Evolutionary conservation across 345 rosid genomes (phyloP).

Genomic region (Cardiospermum halicacabum): DNA sequence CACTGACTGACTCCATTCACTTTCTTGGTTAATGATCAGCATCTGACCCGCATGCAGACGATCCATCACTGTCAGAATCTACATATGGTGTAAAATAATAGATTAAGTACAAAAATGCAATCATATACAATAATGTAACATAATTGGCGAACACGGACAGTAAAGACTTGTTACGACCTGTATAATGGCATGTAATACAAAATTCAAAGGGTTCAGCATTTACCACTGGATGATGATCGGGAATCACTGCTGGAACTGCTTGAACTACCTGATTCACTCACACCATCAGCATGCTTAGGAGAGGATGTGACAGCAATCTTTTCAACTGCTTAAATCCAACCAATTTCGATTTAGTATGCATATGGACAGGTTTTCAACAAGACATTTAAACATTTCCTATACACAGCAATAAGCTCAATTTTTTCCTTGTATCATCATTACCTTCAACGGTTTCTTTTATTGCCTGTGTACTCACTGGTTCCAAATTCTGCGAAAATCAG

Average conservation of each 20-base stretch:
- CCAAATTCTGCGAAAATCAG: conserved; percentile 27
- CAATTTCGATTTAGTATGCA: conserved; percentile 1
- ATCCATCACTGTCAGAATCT: conserved; percentile 41
- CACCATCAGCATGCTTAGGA: conserved; percentile 27
- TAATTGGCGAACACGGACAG: background rate
- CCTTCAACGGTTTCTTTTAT: conserved; percentile 30
- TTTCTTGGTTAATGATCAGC: conserved; percentile 17
- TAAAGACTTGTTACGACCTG: background rate
- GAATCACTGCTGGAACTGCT: conserved; percentile 43
- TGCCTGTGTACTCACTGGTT: conserved; percentile 19
- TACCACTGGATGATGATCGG: conserved; percentile 52
- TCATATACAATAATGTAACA: no score
- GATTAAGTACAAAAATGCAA: background rate
- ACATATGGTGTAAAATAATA: conserved; percentile 17
- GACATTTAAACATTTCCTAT: background rate
- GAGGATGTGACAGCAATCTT: conserved; percentile 16
- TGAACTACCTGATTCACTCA: conserved; percentile 39
- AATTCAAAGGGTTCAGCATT: conserved; percentile 4
- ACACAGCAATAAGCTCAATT: conserved; percentile 4
- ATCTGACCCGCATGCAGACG: conserved; percentile 32
- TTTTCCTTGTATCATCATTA: conserved; percentile 17
- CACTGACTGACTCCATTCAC: conserved; percentile 17
- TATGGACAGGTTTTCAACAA: background rate
- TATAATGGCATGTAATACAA: background rate
- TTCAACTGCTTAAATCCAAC: conserved; percentile 22